Base-by-base conservation (phyloP, 1,139 yeast species). In the Arxiozyma telluris region DNA sequence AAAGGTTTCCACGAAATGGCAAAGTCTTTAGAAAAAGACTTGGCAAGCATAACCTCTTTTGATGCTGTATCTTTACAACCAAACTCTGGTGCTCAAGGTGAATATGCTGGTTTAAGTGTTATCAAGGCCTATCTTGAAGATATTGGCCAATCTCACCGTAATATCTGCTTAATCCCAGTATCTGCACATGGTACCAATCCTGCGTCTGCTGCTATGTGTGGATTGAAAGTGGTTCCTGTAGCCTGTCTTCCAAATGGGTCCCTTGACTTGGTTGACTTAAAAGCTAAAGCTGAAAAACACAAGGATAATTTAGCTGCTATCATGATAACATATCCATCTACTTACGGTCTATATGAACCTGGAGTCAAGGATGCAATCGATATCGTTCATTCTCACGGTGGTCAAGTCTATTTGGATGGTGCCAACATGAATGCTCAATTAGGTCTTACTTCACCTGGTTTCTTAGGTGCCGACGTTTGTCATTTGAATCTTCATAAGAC, bases 351-450 rank as follows among this genome's bases (percentile, higher is more conserved):
- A 59, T 93, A 89, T 66, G 98, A 91, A 72, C 96, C 96, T 21
- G 90, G 93, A 56, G 87, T 93, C 56, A 84, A 81, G 69, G 76
- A 77, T 53, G 97, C 97, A 41, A 87, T 90, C 64, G 88, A 87
- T 30, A 77, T 84, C 57, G 90, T 93, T 43, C 98, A 93, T 71
- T 66, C 73, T 43, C 71, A 83, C 64, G 98, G 98, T 55, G 98
- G 98, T 42, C 96, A 91, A 71, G 98, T 93, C 38, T 93, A 93
- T 74, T 78, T 93, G 73, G 98, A 93, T 72, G 98, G 98, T 69
- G 98, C 98, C 57, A 93, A 93, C 73, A 93, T 93, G 98, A 93
- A 93, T 70, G 98, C 98, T 0, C 98, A 93, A 73, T 96, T 93
- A 53, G 98, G 98, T 30, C 78, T 93, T 59, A 93, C 98, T 0